Evolutionary conservation across 805 yeast species (phyloP), one percentile per base, ranked within the genome.

Genomic region (Starmera pachycereana): DNA sequence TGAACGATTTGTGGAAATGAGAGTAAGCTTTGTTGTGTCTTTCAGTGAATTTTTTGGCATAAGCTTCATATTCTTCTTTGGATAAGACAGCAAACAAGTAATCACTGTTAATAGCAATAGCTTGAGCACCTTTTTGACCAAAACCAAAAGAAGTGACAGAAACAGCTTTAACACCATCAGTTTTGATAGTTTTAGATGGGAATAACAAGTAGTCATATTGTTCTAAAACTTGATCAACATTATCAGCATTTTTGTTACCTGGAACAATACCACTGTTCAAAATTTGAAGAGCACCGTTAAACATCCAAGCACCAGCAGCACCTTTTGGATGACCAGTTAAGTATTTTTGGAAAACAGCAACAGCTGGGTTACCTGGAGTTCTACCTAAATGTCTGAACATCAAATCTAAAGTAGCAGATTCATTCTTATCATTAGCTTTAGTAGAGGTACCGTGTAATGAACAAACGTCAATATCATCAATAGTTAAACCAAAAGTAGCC

Each of bases 261-360:
- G 98, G 98, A 53, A 92, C 95, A 56, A 89, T 58, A 66, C 98
- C 97, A 56, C 84, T 64, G 69, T 86, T 83, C 62, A 92, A 72
- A 52, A 89, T 80, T 72, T 92, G 99, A 52, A 92, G 69, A 42
- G 87, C 96, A 67, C 99, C 99, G 66, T 92, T 94, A 76, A 92
- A 69, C 98, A 92, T 92, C 98, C 98, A 92, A 43, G 99, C 97
- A 75, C 97, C 99, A 43, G 99, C 99, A 55, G 98, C 98, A 77
- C 99, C 99, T 84, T 92, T 92, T 56, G 98, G 98, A 73, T 92
- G 99, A 69, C 99, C 99, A 55, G 99, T 92, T 60, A 92, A 77
- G 78, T 76, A 92, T 69, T 92, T 92, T 70, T 92, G 99, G 95
- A 94, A 90, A 41, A 92, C 94, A 76, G 97, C 97, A 53, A 82